These are phyloP conservation scores for Tetragonia tetragonoides DNA, from an alignment of 148 eudicot genomes.

Conservation along the genomic window DNA sequence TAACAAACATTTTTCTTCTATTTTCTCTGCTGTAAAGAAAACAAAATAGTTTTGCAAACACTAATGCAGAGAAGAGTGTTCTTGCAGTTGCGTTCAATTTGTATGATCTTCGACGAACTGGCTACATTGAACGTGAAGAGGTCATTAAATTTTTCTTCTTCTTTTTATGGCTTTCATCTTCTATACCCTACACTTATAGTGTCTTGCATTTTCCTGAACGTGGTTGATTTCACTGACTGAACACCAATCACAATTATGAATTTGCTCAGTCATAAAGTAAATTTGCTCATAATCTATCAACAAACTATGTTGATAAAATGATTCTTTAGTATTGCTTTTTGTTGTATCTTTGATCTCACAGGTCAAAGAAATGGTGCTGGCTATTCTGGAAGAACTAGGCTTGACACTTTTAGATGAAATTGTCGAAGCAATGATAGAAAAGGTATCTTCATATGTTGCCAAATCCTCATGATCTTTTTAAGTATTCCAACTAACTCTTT, in stretches of 20 bases:
- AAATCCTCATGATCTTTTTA: neutral
- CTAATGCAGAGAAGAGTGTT: conserved; percentile 12
- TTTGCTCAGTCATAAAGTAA: neutral
- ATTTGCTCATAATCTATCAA: neutral
- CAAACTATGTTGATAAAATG: neutral
- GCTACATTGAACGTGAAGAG: conserved; percentile 44
- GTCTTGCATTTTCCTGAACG: neutral
- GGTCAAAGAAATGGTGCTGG: conserved; percentile 32
- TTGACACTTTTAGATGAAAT: conserved; percentile 17
- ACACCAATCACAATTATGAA: neutral
- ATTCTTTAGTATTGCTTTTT: neutral
- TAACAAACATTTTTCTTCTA: no score
- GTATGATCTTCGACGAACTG: conserved; percentile 35
- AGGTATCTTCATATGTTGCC: conserved; percentile 5
- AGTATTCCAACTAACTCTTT: neutral
- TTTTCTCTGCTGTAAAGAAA: neutral
- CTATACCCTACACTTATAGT: no score
- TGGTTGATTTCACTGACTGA: neutral
- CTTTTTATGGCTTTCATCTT: neutral
- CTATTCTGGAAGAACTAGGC: conserved; percentile 12
- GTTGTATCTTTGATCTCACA: neutral
- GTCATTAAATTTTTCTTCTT: conserved; percentile 11
- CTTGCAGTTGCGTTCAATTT: conserved; percentile 41
- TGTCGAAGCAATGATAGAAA: conserved; percentile 28
- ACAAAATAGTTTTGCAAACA: neutral